Evolutionary conservation across 345 rosid species (phyloP).

Genomic region (Noccaea caerulescens): DNA sequence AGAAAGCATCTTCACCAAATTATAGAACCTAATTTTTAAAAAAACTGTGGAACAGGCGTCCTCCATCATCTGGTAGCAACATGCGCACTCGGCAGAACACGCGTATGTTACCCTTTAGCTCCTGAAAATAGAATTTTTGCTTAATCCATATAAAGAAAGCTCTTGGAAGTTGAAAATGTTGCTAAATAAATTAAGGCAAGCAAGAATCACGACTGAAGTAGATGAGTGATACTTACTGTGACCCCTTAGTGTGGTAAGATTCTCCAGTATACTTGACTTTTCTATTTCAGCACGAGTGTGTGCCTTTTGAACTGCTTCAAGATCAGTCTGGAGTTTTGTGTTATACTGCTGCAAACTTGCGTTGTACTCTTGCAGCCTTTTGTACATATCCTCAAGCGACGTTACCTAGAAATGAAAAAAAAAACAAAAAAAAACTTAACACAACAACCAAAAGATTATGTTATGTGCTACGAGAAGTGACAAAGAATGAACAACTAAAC

Average conservation of each 20-base stretch:
- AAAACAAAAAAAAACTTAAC: no score
- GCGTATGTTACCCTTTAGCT: no score
- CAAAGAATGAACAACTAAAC: neutral
- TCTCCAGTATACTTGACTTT: constrained; percentile 77
- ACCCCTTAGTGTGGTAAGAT: constrained; percentile 78
- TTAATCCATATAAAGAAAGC: no score
- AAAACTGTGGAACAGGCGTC: no score
- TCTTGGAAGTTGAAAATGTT: no score
- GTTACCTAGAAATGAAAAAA: constrained; percentile 56
- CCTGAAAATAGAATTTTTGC: no score
- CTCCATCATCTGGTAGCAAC: no score
- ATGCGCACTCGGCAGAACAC: no score
- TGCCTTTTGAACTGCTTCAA: constrained; percentile 60
- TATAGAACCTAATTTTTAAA: constrained; percentile 33
- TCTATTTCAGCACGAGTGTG: constrained; percentile 74
- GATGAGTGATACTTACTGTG: constrained; percentile 53
- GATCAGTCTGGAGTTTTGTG: constrained; percentile 70
- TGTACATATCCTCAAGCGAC: constrained; percentile 71
- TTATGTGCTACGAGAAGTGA: neutral
- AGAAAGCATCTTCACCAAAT: constrained; percentile 41
- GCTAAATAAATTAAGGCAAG: neutral
- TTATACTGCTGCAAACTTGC: constrained; percentile 81
- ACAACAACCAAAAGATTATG: constrained; percentile 1
- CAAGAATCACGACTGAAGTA: neutral
- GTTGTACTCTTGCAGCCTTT: constrained; percentile 82